phyloP scores from a whole-genome alignment of 768 basidiomycete species.

The Amanita pallidorosea region DNA sequence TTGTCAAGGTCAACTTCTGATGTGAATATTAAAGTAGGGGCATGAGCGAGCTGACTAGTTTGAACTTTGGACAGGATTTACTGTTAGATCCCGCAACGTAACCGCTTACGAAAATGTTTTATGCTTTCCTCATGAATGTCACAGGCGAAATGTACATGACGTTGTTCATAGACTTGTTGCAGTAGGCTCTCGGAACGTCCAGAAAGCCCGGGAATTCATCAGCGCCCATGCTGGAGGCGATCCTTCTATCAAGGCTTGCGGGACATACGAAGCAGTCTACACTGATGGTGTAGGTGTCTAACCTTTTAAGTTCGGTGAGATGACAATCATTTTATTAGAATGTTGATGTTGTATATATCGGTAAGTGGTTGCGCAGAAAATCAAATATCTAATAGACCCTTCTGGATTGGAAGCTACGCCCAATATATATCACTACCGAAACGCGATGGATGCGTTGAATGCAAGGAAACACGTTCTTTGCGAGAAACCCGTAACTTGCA shows the following conservation, averaged over 20 bases:
- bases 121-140: neutral
- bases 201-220: conserved; percentile 66
- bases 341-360: conserved; percentile 73
- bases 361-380: conserved; percentile 17
- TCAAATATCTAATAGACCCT: neutral
- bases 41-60: neutral
- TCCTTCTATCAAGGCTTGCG: conserved; percentile 52
- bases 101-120: neutral
- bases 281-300: conserved; percentile 42
- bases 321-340: conserved; percentile 27
- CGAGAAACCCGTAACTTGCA: conserved; percentile 82
- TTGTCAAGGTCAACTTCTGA: conserved; percentile 42
- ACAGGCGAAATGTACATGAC: conserved; percentile 44
- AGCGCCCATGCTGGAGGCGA: conserved; percentile 37
- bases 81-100: conserved; percentile 66
- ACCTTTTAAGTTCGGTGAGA: neutral
- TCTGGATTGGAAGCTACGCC: conserved; percentile 50
- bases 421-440: conserved; percentile 74
- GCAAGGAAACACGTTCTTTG: conserved; percentile 81
- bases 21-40: neutral
- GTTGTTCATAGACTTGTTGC: conserved; percentile 59
- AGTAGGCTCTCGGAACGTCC: conserved; percentile 65
- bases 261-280: conserved; percentile 66
- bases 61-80: conserved; percentile 43
- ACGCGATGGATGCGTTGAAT: conserved; percentile 63